Evolutionary conservation across 805 yeast species (phyloP).

Genomic region (Hanseniaspora nectarophila): DNA sequence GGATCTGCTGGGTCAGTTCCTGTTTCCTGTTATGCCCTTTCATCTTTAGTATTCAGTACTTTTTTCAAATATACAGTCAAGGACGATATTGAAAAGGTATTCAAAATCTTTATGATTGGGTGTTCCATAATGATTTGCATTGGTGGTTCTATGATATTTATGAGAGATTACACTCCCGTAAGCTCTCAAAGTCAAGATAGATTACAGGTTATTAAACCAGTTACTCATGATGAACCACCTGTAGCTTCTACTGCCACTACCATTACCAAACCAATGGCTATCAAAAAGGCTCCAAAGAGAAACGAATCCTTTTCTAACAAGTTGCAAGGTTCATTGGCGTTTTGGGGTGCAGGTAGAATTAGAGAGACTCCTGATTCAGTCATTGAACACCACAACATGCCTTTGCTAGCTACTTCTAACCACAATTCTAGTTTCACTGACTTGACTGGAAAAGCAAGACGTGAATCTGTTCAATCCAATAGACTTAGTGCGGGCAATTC

Average conservation of each 20-base stretch:
- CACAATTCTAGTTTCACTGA: neutral
- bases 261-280: slow-evolving; percentile 18
- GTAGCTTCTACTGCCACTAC: neutral
- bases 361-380: slow-evolving; percentile 14
- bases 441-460: neutral
- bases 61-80: slow-evolving; percentile 43
- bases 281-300: slow-evolving; percentile 15
- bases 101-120: slow-evolving; percentile 42
- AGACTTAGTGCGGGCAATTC: neutral
- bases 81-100: slow-evolving; percentile 43
- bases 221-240: neutral
- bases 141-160: slow-evolving; percentile 21
- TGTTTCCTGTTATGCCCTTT: slow-evolving; percentile 56
- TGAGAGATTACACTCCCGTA: neutral
- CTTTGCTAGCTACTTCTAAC: neutral
- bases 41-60: slow-evolving; percentile 54
- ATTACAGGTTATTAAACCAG: neutral
- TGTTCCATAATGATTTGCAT: slow-evolving; percentile 32
- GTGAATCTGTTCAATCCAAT: neutral
- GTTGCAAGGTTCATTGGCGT: slow-evolving; percentile 22
- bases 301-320: slow-evolving; percentile 23
- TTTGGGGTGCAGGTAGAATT: slow-evolving; percentile 24
- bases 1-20: slow-evolving; percentile 63
- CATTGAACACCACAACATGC: neutral
- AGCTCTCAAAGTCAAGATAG: neutral